Base-by-base conservation (phyloP, 306 rosid species). In the Vigna radiata region DNA sequence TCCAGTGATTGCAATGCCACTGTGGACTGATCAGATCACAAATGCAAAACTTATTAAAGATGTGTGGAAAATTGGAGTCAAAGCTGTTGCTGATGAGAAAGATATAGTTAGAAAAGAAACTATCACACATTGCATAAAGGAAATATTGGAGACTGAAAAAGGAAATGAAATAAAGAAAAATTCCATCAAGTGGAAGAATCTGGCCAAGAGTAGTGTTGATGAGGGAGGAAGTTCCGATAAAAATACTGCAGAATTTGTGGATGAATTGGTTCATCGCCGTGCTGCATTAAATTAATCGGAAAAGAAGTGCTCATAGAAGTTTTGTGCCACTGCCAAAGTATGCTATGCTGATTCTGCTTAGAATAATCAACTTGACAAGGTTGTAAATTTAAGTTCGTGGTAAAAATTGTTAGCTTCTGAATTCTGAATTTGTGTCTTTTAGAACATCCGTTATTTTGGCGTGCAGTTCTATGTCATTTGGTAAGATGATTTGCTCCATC, bases 211-310 rank as follows among this genome's bases (percentile, higher is more conserved):
- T 8, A 29, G 54, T 19, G 36, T 68, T 56, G 82, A 68, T 18
- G 82, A 78, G 19, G 82, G 76, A 18, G 82, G 82, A 31, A 78
- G 65, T 68, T 78, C 82, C 56, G 82, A 68, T 69, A 31, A 58
- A 21, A 68, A 68, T 58, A 46, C 25, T 27, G 56, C 58, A 27
- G 82, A 78, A 18, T 78, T 78, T 69, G 76, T 78, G 36, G 52
- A n/a, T 23, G 68, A 48, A n/a, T 29, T 73, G 68, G 18, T 19
- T 73, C 47, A 59, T 0, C 39, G 73, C 13, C 15, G 73, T 68
- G 41, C 56, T 46, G 15, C 73, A 46, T 23, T 8, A 46, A 44
- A 46, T 21, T 68, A 13, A 68, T 16, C 6, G 3, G 23, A 6
- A 15, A n/a, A 15, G 27, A 48, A 48, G 53, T 48, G 15, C 53